Evolutionary conservation across 345 rosid genomes (phyloP), one percentile per base, ranked within the genome.

Genomic region (Aurinia saxatilis): DNA sequence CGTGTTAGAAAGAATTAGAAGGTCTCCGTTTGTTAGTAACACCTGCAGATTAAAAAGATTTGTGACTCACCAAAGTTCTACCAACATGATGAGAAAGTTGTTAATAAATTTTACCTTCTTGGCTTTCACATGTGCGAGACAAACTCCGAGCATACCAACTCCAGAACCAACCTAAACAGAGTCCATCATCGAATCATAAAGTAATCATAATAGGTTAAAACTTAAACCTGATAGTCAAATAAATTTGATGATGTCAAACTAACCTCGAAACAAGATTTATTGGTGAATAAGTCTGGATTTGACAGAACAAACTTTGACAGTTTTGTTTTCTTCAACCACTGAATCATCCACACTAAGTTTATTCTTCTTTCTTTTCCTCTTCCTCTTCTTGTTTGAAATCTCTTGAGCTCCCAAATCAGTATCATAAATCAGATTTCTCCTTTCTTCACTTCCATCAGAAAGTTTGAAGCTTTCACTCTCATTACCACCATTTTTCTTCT

Each of bases 221-320:
- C 11, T 10, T 35, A 48, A 65, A 34, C 12, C 45, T 17, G 23
- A 49, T 45, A 0, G 7, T 50, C 18, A 29, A 56, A 40, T 16
- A 33, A 52, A n/a, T 35, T 37, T 45, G 3, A 46, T 10, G 15
- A 60, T 30, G 66, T 13, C 57, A 55, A 63, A 40, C 49, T 52
- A 75, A 86, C 92, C 95, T 88, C 96, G 68, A 92, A 82, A 71
- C 96, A 88, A 34, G 89, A 73, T 74, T 82, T 83, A 39, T 67
- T 41, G 12, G 73, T 56, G 74, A 92, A 83, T 55, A 73, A 69
- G 7, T 86, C 86, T 3, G 84, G 96, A 70, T 63, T 81, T 38
- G 89, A 86, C 73, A 92, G 79, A 53, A 88, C 70, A 50, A 82
- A 72, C 75, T 85, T 95, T 3, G 96, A 89, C 66, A 92, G 71